Conservation (phyloP, 139 green algal genomes). For the Chlamydomonas sp. region DNA sequence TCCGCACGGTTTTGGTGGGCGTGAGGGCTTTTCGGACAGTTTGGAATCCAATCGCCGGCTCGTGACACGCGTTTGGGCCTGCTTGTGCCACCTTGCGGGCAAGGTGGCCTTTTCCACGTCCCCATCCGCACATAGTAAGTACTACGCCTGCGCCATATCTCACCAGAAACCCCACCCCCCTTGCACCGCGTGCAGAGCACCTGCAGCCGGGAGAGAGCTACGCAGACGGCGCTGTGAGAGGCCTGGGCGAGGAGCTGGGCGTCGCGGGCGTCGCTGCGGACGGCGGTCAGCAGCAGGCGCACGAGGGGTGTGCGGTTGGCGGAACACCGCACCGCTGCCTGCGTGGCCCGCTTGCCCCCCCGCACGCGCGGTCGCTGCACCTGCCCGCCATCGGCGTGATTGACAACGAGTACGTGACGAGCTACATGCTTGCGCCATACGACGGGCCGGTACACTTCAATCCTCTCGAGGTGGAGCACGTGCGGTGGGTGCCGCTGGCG, state of each 20-base stretch:
- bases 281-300: too few relatives aligned
- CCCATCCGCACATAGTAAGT: not conserved
- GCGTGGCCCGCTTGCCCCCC: not conserved
- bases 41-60: not conserved
- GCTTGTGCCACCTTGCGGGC: not conserved
- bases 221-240: not conserved
- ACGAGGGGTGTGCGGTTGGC: too few relatives aligned
- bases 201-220: conserved; percentile 1
- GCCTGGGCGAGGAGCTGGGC: conserved; percentile 6
- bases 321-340: not conserved
- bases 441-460: not conserved
- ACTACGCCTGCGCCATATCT: not conserved
- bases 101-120: not conserved
- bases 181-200: not conserved
- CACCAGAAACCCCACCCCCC: not conserved
- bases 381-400: not conserved
- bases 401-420: not conserved
- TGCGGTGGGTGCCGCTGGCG: not conserved
- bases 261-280: not conserved
- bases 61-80: not conserved
- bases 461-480: not conserved
- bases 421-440: not conserved
- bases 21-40: not conserved
- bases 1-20: not conserved
- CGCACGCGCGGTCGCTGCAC: not conserved